A percentile compares a stretch with the other conserved stretches of the same genome.
Evolutionary conservation across 2,329 filamentous ascomycete genomes (phyloP).

Genomic region (Parasarocladium wereldwijsianum): DNA sequence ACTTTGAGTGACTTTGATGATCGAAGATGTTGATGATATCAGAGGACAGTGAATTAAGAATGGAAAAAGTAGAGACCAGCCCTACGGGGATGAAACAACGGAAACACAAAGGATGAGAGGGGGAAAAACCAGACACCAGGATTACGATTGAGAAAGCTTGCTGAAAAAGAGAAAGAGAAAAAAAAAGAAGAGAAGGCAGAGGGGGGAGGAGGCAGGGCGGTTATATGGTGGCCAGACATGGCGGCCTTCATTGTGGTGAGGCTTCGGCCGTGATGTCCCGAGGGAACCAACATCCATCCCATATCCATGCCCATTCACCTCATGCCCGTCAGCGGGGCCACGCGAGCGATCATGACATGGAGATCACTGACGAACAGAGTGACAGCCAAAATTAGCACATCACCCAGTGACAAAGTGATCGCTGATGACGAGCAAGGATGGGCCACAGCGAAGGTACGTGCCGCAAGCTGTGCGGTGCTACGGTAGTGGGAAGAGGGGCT

Average conservation of each 20-base stretch:
- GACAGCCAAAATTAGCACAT: slow-evolving; percentile 1
- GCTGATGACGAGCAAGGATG: slow-evolving; percentile 3
- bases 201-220: slow-evolving; percentile 8
- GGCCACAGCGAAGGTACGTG: neutral
- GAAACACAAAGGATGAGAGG: slow-evolving; percentile 22
- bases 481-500: neutral
- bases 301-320: neutral
- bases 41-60: slow-evolving; percentile 20
- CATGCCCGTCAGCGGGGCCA: slow-evolving; percentile 1
- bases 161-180: slow-evolving; percentile 41
- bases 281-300: neutral
- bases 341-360: neutral
- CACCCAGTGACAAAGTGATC: too few species aligned
- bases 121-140: slow-evolving; percentile 31
- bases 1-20: slow-evolving; percentile 14
- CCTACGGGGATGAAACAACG: slow-evolving; percentile 26
- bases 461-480: neutral
- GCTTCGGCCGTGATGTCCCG: neutral
- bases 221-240: slow-evolving; percentile 3
- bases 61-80: slow-evolving; percentile 36
- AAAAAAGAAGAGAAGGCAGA: slow-evolving; percentile 20
- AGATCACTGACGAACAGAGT: neutral
- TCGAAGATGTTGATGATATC: slow-evolving; percentile 9
- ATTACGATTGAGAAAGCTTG: slow-evolving; percentile 45
- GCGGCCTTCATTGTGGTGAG: slow-evolving; percentile 2